phyloP scores from a whole-genome alignment of 192 early-diverging fungal genomes.

The Neocallimastix lanati region DNA sequence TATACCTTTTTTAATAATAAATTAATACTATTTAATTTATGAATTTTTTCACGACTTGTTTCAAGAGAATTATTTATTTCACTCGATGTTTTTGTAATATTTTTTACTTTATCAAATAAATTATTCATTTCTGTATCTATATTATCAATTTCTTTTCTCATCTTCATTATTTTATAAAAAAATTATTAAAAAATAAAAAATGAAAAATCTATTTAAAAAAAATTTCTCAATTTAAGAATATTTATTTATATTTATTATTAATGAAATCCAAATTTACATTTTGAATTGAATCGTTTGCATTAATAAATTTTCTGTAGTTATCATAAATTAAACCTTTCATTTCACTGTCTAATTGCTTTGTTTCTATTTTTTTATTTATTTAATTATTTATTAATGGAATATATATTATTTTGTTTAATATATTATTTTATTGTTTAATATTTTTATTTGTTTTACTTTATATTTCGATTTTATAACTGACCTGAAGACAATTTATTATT shows the following conservation, averaged over 20 bases:
- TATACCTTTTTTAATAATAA: neutral
- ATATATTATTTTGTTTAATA: too few relatives aligned
- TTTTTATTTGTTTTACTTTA: neutral
- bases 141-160: neutral
- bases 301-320: neutral
- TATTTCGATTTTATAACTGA: neutral
- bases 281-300: neutral
- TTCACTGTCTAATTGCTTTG: neutral
- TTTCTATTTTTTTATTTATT: neutral
- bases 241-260: too few relatives aligned
- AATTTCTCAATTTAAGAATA: too few relatives aligned
- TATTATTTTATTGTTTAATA: too few relatives aligned
- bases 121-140: neutral
- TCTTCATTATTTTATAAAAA: neutral
- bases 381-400: too few relatives aligned
- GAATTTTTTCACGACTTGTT: neutral
- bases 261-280: neutral
- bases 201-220: too few relatives aligned
- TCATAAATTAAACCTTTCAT: neutral
- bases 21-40: neutral
- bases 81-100: neutral
- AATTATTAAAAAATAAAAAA: too few relatives aligned
- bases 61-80: neutral
- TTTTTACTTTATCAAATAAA: neutral
- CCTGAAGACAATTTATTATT: neutral